Percentiles rank a stretch among this genome's conserved stretches.
phyloP scores from a whole-genome alignment of 768 basidiomycete species.

The Sporobolomyces phaffii region DNA sequence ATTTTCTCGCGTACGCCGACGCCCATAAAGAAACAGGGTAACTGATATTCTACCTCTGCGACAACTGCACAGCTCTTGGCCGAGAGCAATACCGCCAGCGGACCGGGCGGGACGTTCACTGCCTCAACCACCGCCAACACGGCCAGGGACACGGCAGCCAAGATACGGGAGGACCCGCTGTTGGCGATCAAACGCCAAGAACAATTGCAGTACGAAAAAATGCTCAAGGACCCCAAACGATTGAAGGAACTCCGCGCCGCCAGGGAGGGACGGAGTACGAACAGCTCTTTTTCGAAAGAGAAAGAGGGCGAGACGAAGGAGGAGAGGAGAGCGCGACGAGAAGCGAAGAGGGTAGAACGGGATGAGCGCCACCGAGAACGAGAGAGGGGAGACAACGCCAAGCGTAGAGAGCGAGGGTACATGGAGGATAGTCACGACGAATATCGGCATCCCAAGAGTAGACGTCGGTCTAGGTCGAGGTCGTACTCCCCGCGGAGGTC shows the following conservation, averaged over 20 bases:
- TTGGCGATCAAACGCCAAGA: constrained; percentile 98
- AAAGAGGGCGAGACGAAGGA: constrained; percentile 67
- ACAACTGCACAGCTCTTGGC: constrained; percentile 24
- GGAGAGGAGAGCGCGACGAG: constrained; percentile 56
- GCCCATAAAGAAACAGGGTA: no score
- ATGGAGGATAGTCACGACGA: constrained; percentile 46
- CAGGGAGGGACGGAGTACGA: constrained; percentile 53
- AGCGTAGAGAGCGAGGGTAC: constrained; percentile 45
- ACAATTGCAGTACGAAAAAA: constrained; percentile 72
- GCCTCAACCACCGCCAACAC: constrained; percentile 72
- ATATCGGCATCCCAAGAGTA: constrained; percentile 29
- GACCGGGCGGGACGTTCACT: constrained; percentile 29
- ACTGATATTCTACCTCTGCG: background rate
- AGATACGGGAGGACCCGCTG: constrained; percentile 92
- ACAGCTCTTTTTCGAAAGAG: no score
- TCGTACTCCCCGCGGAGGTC: constrained; percentile 39
- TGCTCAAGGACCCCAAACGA: constrained; percentile 67
- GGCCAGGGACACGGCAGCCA: constrained; percentile 76
- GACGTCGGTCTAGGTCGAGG: constrained; percentile 35
- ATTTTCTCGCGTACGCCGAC: background rate
- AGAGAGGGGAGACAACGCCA: constrained; percentile 36
- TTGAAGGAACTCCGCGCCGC: constrained; percentile 57
- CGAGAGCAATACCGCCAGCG: background rate
- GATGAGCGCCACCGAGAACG: constrained; percentile 43
- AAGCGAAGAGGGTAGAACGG: constrained; percentile 54